Evolutionary conservation across 2,329 filamentous ascomycete species (phyloP).

Genomic region (Trichoderma arundinaceum): DNA sequence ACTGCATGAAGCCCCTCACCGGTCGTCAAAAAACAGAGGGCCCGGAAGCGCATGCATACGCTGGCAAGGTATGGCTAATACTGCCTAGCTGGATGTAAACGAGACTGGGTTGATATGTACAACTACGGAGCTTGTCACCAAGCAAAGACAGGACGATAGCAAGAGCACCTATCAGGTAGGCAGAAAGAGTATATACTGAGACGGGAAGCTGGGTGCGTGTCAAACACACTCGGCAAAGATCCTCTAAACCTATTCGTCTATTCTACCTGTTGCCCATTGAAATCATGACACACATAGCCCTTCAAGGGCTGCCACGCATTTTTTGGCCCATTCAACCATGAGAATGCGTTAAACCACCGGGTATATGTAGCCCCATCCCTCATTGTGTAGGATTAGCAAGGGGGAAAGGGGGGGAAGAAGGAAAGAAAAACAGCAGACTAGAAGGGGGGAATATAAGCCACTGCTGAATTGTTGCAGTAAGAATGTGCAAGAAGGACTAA

Average conservation of each 20-base stretch:
- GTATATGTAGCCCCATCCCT: constrained; percentile 13
- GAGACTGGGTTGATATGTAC: too few relatives aligned
- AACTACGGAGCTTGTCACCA: too few relatives aligned
- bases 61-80: too few relatives aligned
- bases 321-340: neutral
- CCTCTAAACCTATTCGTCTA: constrained; percentile 12
- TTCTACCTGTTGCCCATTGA: neutral
- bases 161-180: neutral
- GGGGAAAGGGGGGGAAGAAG: neutral
- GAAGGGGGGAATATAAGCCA: neutral
- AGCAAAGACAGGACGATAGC: neutral
- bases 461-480: neutral
- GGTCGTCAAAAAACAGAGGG: neutral
- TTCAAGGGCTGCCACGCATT: neutral
- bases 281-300: neutral
- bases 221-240: neutral
- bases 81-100: too few relatives aligned
- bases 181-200: constrained; percentile 11
- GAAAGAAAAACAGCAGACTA: neutral
- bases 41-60: neutral
- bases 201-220: neutral
- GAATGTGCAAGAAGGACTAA: neutral
- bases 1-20: neutral
- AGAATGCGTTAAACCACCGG: neutral
- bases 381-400: neutral